A percentile compares a stretch with the other conserved stretches of the same genome.
Conservation (phyloP, 176 grass and related monocot species). For the Coix lacrymajobi region DNA sequence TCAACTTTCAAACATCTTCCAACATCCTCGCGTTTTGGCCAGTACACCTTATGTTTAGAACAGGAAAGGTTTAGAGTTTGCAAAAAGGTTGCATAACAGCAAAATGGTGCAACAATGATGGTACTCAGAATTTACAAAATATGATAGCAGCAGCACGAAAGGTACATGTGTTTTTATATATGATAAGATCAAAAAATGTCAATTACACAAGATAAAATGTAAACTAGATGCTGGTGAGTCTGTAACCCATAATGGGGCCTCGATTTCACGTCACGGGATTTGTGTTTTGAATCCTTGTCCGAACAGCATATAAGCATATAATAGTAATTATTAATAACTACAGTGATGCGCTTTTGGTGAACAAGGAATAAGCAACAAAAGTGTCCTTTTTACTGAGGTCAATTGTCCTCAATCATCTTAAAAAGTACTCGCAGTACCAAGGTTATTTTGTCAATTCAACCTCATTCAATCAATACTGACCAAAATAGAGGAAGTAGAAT, state of each 20-base stretch:
- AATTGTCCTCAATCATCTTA: slow-evolving; percentile 7
- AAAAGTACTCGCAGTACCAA: background rate
- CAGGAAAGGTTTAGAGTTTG: slow-evolving; percentile 24
- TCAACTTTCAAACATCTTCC: slow-evolving; percentile 92
- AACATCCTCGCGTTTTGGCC: slow-evolving; percentile 75
- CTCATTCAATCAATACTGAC: background rate
- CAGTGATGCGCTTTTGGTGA: background rate
- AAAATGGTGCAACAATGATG: background rate
- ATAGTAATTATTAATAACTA: background rate
- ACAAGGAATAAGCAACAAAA: slow-evolving; percentile 1
- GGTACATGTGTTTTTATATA: background rate
- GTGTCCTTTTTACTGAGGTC: background rate
- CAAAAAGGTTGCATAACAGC: slow-evolving; percentile 3
- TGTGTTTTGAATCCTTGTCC: slow-evolving; percentile 7
- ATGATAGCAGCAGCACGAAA: background rate
- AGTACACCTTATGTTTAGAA: slow-evolving; percentile 69
- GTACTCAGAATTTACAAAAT: slow-evolving; percentile 4
- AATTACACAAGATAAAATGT: slow-evolving; percentile 23
- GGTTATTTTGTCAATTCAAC: background rate
- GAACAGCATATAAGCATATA: background rate
- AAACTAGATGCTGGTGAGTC: background rate
- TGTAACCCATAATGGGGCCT: background rate
- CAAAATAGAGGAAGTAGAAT: background rate
- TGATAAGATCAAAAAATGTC: background rate
- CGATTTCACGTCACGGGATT: background rate